Base-by-base conservation (phyloP, 2,329 filamentous ascomycete genomes). In the Neurospora sp. region DNA sequence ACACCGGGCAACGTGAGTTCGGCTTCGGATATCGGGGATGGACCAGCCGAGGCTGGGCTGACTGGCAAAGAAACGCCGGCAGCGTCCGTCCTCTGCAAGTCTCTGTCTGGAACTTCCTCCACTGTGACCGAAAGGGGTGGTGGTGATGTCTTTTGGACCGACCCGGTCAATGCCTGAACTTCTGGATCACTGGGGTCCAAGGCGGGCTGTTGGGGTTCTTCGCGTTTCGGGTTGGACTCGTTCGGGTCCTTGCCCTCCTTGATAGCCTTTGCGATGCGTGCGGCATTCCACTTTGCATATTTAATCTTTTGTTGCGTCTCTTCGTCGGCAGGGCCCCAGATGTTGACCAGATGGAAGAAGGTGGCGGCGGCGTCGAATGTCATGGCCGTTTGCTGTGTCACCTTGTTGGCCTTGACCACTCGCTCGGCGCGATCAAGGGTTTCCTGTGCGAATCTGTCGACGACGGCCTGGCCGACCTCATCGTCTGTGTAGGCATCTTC, bases 231-330 rank as follows among this genome's bases (percentile, higher is more conserved):
- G 77, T 98, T 98, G 8, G 92, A 91, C 69, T 91, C 89, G 80
- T 99, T 99, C 3, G 96, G 96, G 77, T 99, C 94, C 74, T 92
- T 90, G 69, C 93, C 93, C 52, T 94, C 92, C 77, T 94, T 96
- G 76, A 97, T 87, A 11, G 96, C 96, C 80, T 93, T 97, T 17
- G 92, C 85, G 77, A 99, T 99, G 70, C 96, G 89, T 42, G 95
- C 83, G 2, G 95, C 94, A 79, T 98, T 96, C 86, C 93, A 99
- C 80, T 98, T 99, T 58, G 95, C 93, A 78, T 93, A 99, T 79
- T 96, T 97, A 81, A 95, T 93, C 84, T 97, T 98, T 69, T 93
- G 88, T 46, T 89, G 85, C 23, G 90, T 88, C 77, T 98, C 93
- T 0, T 87, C 81, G 40, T 97, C 92, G 11, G 90, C 82, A 0